These are phyloP conservation scores for Plasmodium fragile DNA, from an alignment of 169 alveolate species.

Conservation along the genomic window DNA sequence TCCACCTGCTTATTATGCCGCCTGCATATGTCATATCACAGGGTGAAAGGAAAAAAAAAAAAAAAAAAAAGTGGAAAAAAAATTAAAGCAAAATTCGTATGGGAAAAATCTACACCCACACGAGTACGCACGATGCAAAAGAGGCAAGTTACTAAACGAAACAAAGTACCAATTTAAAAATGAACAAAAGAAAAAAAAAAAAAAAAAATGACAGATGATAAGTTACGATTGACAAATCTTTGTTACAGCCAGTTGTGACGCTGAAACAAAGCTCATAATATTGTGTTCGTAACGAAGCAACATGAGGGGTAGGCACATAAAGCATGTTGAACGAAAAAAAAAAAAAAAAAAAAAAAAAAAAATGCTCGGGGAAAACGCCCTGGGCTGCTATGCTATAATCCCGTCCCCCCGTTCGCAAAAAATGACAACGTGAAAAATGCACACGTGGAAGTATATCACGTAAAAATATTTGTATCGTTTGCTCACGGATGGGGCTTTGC, in stretches of 20 bases:
- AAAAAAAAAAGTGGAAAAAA: not conserved
- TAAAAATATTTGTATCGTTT: not conserved
- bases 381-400: not conserved
- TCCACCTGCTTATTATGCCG: not conserved
- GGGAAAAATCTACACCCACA: not conserved
- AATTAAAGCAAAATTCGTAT: not conserved
- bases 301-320: not conserved
- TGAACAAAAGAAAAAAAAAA: not conserved
- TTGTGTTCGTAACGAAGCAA: not conserved
- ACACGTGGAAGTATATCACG: not conserved
- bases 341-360: too few relatives aligned
- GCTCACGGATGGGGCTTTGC: not conserved
- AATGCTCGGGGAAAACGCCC: not conserved
- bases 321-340: not conserved
- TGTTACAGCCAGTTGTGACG: not conserved
- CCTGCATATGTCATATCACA: not conserved
- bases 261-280: not conserved
- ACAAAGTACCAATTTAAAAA: not conserved
- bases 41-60: not conserved
- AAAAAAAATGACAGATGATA: not conserved
- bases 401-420: not conserved
- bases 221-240: not conserved
- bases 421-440: not conserved
- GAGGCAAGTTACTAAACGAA: not conserved
- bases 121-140: not conserved